phyloP scores from a whole-genome alignment of 2,329 filamentous ascomycete genomes.

The Thelonectria rubi region DNA sequence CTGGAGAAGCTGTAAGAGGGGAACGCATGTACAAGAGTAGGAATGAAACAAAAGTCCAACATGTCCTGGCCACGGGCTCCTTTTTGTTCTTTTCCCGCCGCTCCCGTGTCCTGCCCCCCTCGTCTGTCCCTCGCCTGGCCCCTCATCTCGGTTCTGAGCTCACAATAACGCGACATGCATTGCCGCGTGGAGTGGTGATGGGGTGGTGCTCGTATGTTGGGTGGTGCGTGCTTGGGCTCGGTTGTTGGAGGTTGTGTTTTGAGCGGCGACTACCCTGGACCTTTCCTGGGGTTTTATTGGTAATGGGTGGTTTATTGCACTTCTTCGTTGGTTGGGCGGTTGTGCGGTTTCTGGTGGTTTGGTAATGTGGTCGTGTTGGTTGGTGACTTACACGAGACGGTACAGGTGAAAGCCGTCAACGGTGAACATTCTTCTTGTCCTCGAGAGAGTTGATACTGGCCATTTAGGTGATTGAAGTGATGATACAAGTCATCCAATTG shows the following conservation, averaged over 20 bases:
- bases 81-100: not conserved
- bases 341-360: not conserved
- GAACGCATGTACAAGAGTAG: no score
- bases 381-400: no score
- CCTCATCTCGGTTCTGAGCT: conserved; percentile 16
- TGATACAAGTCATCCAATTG: no score
- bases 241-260: not conserved
- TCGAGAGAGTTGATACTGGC: no score
- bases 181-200: conserved; percentile 27
- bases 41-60: not conserved
- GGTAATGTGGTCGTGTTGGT: no score
- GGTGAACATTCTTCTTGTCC: no score
- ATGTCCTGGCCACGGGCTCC: conserved; percentile 2
- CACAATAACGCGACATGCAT: conserved; percentile 20
- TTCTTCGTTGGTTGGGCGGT: not conserved
- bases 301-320: not conserved
- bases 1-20: not conserved
- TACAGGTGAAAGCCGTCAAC: no score
- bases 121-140: not conserved
- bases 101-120: no score
- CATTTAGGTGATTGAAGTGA: no score
- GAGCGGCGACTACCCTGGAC: not conserved
- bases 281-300: not conserved
- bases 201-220: conserved; percentile 35
- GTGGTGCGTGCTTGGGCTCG: conserved; percentile 16